These are phyloP conservation scores for Epichloe gansuensis DNA, from an alignment of 2,329 filamentous ascomycete genomes.

Conservation along the genomic window DNA sequence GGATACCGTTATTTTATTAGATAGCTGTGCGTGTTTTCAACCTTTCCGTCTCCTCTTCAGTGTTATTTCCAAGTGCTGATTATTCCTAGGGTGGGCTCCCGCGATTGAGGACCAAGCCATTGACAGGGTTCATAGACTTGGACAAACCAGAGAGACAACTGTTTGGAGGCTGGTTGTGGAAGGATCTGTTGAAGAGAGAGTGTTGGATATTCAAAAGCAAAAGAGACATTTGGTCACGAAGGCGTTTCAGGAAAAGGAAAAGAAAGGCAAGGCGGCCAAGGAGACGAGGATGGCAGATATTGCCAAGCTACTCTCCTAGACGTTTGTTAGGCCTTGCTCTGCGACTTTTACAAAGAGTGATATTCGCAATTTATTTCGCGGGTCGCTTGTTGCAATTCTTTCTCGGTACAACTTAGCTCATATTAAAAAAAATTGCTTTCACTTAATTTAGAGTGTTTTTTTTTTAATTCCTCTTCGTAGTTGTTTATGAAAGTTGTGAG, in stretches of 20 bases:
- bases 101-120: slow-evolving; percentile 88
- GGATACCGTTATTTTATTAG: slow-evolving; percentile 71
- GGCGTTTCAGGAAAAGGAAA: slow-evolving; percentile 61
- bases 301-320: slow-evolving; percentile 30
- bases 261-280: slow-evolving; percentile 38
- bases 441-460: background rate
- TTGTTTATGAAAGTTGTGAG: too few relatives aligned
- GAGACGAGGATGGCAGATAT: slow-evolving; percentile 45
- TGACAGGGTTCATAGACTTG: slow-evolving; percentile 75
- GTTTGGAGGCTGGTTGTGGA: slow-evolving; percentile 77
- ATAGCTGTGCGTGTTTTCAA: slow-evolving; percentile 46
- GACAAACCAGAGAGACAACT: slow-evolving; percentile 65
- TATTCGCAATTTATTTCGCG: background rate
- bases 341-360: background rate
- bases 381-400: background rate
- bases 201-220: slow-evolving; percentile 63
- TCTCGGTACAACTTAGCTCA: background rate
- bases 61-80: slow-evolving; percentile 1
- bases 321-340: background rate
- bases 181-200: slow-evolving; percentile 65
- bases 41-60: background rate
- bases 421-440: background rate
- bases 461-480: background rate
- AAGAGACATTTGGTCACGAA: slow-evolving; percentile 68
- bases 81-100: slow-evolving; percentile 63